These are phyloP conservation scores for Scedosporium boydii DNA, from an alignment of 2,329 filamentous ascomycete species.

Conservation along the genomic window DNA sequence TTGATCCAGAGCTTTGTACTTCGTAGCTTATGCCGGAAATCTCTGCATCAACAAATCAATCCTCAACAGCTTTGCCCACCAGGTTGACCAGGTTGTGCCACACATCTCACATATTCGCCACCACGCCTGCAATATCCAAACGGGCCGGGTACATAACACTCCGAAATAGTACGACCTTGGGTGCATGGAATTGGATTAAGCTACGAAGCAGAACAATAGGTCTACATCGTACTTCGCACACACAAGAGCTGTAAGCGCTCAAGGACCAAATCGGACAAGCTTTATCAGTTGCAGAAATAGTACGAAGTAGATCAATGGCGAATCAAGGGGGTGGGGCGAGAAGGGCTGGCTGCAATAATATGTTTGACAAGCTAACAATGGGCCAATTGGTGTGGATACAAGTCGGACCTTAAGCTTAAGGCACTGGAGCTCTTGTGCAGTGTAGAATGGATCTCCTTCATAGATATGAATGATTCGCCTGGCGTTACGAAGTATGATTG, in stretches of 20 bases:
- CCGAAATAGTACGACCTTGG: background rate
- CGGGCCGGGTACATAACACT: background rate
- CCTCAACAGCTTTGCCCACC: background rate
- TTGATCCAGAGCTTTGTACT: no score
- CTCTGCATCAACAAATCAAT: background rate
- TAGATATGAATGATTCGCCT: no score
- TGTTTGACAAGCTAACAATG: background rate
- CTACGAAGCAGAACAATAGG: background rate
- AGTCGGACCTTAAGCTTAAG: no score
- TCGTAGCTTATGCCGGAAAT: no score
- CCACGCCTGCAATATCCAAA: background rate
- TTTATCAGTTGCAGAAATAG: background rate
- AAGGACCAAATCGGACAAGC: background rate
- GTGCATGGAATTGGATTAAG: background rate
- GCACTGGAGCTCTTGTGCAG: no score
- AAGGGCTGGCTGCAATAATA: background rate
- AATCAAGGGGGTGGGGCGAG: background rate
- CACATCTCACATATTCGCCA: background rate
- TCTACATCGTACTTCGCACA: background rate
- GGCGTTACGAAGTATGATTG: no score
- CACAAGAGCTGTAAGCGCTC: background rate
- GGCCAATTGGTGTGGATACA: no score
- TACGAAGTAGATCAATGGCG: background rate
- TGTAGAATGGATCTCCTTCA: no score
- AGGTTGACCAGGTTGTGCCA: background rate